These are phyloP conservation scores for Pythium plurisporium DNA, from an alignment of 352 stramenopile genomes.

Conservation along the genomic window DNA sequence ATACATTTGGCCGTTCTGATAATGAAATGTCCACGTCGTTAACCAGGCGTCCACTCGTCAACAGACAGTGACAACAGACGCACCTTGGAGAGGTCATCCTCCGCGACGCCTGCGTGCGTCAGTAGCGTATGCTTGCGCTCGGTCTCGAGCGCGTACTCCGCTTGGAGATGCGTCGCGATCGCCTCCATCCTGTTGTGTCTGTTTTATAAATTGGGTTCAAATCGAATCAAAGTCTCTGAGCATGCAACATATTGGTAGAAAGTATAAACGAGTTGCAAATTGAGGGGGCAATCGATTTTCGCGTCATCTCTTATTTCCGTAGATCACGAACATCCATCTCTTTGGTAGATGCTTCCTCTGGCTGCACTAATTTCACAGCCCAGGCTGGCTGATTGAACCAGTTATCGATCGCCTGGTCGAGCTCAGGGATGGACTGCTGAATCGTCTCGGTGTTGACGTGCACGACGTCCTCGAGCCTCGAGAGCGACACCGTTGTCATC, in stretches of 20 bases:
- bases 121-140: slow-evolving; percentile 32
- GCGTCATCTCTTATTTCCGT: slow-evolving; percentile 15
- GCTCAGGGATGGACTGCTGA: slow-evolving; percentile 17
- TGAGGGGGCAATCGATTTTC: background rate
- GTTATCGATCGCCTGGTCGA: slow-evolving; percentile 24
- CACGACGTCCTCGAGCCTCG: slow-evolving; percentile 26
- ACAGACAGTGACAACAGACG: background rate
- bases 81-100: slow-evolving; percentile 48
- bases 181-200: slow-evolving; percentile 11
- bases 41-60: too few relatives aligned
- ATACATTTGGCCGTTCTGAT: slow-evolving; percentile 47
- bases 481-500: slow-evolving; percentile 17
- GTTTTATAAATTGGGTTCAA: too few relatives aligned
- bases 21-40: too few relatives aligned
- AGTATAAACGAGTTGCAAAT: slow-evolving; percentile 5
- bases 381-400: slow-evolving; percentile 36
- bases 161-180: slow-evolving; percentile 20
- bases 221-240: background rate
- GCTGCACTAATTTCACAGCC: slow-evolving; percentile 6
- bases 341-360: background rate
- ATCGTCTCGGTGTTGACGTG: slow-evolving; percentile 24
- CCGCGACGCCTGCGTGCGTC: slow-evolving; percentile 23
- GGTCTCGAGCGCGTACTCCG: slow-evolving; percentile 33
- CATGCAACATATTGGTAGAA: slow-evolving; percentile 6
- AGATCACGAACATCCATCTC: slow-evolving; percentile 11